A percentile compares a stretch with the other conserved stretches of the same genome.
Evolutionary conservation across 805 yeast species (phyloP).

Genomic region (Saturnispora mendoncae): DNA sequence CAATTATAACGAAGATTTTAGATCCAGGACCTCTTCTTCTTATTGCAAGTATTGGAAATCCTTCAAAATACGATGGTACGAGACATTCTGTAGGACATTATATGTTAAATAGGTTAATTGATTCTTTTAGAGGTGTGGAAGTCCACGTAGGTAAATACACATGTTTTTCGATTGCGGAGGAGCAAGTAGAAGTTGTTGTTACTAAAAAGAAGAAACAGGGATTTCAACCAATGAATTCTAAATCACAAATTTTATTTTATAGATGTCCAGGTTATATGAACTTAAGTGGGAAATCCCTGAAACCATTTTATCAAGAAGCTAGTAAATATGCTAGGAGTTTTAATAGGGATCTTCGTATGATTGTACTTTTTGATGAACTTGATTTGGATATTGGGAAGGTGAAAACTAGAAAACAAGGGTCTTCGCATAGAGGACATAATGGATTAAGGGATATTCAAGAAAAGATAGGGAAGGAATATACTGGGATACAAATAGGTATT

Average conservation of each 20-base stretch:
- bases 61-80: constrained; percentile 49
- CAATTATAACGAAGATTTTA: constrained; percentile 1
- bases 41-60: constrained; percentile 65
- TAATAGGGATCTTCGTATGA: constrained; percentile 32
- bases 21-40: constrained; percentile 22
- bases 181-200: not conserved
- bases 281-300: constrained; percentile 41
- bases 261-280: constrained; percentile 47
- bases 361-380: constrained; percentile 75
- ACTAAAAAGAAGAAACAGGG: not conserved
- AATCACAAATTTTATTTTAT: constrained; percentile 11
- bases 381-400: constrained; percentile 57
- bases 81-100: constrained; percentile 76
- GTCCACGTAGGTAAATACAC: not conserved
- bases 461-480: constrained; percentile 41
- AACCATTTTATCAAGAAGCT: constrained; percentile 35
- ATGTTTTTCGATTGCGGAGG: constrained; percentile 1
- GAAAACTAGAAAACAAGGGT: constrained; percentile 49
- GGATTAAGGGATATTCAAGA: constrained; percentile 57
- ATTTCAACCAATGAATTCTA: constrained; percentile 2
- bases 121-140: not conserved
- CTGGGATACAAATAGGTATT: constrained; percentile 70
- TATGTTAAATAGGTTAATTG: constrained; percentile 31
- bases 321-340: constrained; percentile 17
- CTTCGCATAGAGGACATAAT: constrained; percentile 75